These are phyloP conservation scores for Cardamine chenopodiifolia DNA, from an alignment of 345 rosid genomes.

Conservation along the genomic window DNA sequence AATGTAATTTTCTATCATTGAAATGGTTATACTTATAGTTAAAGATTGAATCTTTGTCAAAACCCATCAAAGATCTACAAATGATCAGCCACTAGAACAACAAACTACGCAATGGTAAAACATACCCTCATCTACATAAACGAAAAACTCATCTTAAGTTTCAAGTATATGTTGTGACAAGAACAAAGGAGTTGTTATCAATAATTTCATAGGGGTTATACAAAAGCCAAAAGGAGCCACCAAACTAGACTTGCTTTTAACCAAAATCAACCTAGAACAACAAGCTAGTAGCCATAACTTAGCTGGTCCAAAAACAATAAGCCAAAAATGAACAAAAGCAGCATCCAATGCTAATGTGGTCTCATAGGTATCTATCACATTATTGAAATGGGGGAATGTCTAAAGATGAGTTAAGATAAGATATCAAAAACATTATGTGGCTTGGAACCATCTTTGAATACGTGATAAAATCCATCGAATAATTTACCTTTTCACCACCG, in stretches of 20 bases:
- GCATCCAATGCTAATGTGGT: conserved; percentile 20
- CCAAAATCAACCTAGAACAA: conserved; percentile 25
- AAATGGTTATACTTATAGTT: not conserved
- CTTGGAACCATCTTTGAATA: not conserved
- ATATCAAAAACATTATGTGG: conserved; percentile 4
- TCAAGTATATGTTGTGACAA: not conserved
- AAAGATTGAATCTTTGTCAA: conserved; percentile 9
- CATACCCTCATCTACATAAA: not conserved
- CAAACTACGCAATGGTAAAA: not conserved
- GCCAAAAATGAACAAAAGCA: conserved; percentile 18
- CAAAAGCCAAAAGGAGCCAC: conserved; percentile 1
- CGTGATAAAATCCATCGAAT: not conserved
- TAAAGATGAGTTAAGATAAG: conserved; percentile 7
- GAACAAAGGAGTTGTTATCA: not conserved
- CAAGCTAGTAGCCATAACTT: conserved; percentile 22
- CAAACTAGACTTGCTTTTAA: not conserved
- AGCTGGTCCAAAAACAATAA: conserved; percentile 28
- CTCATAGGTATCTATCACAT: conserved; percentile 13
- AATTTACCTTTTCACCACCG: conserved; percentile 77
- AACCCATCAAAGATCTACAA: not conserved
- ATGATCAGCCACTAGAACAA: not conserved
- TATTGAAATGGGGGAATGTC: conserved; percentile 7
- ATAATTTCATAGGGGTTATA: not conserved
- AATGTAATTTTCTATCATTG: not conserved
- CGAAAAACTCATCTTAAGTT: not conserved